These are phyloP conservation scores for Aspergillus uvarum DNA, from an alignment of 2,329 filamentous ascomycete species.

Conservation along the genomic window DNA sequence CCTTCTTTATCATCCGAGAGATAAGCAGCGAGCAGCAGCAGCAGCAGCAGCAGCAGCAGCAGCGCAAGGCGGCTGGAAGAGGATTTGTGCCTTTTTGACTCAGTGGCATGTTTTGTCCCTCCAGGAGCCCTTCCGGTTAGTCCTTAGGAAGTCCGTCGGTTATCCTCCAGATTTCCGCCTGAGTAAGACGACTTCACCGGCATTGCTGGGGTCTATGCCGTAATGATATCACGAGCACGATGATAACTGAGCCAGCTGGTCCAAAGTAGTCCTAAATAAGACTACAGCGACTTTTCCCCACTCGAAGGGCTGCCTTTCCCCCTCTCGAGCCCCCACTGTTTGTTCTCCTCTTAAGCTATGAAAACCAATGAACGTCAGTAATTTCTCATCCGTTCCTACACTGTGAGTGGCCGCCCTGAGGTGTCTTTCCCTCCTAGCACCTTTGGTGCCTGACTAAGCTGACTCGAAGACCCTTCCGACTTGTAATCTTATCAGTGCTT, in stretches of 20 bases:
- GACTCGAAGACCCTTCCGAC: background rate
- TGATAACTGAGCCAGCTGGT: background rate
- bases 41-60: background rate
- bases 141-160: background rate
- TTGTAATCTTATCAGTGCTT: background rate
- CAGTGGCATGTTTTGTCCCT: background rate
- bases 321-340: background rate
- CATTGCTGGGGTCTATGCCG: background rate
- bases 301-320: background rate
- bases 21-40: background rate
- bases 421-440: background rate
- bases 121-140: background rate
- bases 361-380: background rate
- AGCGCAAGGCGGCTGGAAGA: constrained; percentile 1
- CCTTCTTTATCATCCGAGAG: constrained; percentile 1
- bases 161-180: background rate
- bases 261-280: background rate
- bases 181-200: background rate
- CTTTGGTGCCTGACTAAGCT: background rate
- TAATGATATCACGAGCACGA: background rate
- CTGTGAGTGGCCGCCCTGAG: constrained; percentile 5
- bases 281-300: background rate
- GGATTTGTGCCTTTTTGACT: background rate
- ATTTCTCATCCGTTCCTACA: constrained; percentile 17
- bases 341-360: background rate